phyloP scores from a whole-genome alignment of 2,329 filamentous ascomycete genomes.

The Blastomyces parvus region DNA sequence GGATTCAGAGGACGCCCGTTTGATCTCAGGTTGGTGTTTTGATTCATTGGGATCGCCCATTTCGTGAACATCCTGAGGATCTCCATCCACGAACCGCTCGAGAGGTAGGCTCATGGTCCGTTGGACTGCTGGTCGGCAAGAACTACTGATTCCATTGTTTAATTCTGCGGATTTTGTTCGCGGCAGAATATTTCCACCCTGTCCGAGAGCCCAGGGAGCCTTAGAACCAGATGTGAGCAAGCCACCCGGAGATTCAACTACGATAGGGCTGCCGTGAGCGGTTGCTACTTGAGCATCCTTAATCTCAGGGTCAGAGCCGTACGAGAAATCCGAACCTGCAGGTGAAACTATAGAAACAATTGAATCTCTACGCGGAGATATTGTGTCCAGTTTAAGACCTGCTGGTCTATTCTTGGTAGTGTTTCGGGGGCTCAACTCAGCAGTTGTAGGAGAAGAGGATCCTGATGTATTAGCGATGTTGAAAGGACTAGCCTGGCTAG shows the following conservation, averaged over 20 bases:
- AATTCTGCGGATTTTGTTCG: constrained; percentile 11
- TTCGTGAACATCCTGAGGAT: constrained; percentile 24
- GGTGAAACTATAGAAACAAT: constrained; percentile 20
- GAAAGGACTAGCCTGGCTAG: not conserved
- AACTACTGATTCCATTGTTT: constrained; percentile 20
- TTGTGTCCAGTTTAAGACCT: constrained; percentile 19
- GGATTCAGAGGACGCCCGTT: constrained; percentile 20
- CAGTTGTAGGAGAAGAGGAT: not conserved
- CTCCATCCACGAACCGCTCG: constrained; percentile 24
- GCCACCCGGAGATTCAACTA: constrained; percentile 18
- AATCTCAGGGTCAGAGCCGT: constrained; percentile 22
- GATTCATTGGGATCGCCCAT: constrained; percentile 14
- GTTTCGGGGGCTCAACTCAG: constrained; percentile 25
- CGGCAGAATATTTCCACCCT: constrained; percentile 10
- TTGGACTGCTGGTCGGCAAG: constrained; percentile 20
- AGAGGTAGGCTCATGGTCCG: constrained; percentile 9
- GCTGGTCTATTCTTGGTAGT: constrained; percentile 21
- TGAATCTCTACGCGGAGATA: constrained; percentile 14
- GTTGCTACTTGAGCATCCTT: constrained; percentile 19
- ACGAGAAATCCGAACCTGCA: constrained; percentile 19
- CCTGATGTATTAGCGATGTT: not conserved
- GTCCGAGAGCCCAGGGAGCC: constrained; percentile 17
- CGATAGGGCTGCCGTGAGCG: constrained; percentile 19
- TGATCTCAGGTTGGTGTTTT: constrained; percentile 10
- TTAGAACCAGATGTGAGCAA: constrained; percentile 24